Conservation (phyloP, 1,284 basidiomycete species). For the Tilletia caries region DNA sequence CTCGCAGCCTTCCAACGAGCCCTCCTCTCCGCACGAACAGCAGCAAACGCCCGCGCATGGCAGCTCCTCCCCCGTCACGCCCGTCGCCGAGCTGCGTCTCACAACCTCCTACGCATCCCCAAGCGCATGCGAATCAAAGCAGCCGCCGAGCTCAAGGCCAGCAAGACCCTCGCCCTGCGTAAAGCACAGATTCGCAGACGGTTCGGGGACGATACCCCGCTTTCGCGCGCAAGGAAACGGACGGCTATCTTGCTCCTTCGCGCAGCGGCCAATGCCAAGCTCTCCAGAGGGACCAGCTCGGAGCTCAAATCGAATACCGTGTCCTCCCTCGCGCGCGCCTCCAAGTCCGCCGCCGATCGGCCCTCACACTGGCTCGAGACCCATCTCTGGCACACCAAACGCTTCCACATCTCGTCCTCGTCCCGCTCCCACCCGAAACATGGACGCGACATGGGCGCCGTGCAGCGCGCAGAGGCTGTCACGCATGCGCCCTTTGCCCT, state of each 20-base stretch:
- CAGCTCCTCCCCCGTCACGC: slow-evolving; percentile 48
- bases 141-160: slow-evolving; percentile 42
- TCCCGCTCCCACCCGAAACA: background rate
- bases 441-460: background rate
- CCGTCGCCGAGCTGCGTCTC: slow-evolving; percentile 46
- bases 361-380: slow-evolving; percentile 49
- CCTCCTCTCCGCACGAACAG: slow-evolving; percentile 29
- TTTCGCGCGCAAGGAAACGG: slow-evolving; percentile 3
- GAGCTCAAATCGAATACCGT: background rate
- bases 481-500: background rate
- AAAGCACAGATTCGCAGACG: slow-evolving; percentile 36
- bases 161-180: slow-evolving; percentile 38
- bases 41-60: slow-evolving; percentile 47
- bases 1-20: slow-evolving; percentile 32
- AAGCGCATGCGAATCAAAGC: slow-evolving; percentile 43
- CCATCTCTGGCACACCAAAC: slow-evolving; percentile 51
- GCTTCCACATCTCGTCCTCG: slow-evolving; percentile 44
- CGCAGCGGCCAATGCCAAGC: slow-evolving; percentile 18
- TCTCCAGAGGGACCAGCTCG: background rate
- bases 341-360: slow-evolving; percentile 23
- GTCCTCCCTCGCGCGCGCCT: slow-evolving; percentile 14
- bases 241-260: slow-evolving; percentile 3
- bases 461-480: background rate
- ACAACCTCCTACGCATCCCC: slow-evolving; percentile 49
- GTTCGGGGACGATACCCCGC: slow-evolving; percentile 19